Base-by-base conservation (phyloP, 768 basidiomycete species). In the Phallus indusiatus region DNA sequence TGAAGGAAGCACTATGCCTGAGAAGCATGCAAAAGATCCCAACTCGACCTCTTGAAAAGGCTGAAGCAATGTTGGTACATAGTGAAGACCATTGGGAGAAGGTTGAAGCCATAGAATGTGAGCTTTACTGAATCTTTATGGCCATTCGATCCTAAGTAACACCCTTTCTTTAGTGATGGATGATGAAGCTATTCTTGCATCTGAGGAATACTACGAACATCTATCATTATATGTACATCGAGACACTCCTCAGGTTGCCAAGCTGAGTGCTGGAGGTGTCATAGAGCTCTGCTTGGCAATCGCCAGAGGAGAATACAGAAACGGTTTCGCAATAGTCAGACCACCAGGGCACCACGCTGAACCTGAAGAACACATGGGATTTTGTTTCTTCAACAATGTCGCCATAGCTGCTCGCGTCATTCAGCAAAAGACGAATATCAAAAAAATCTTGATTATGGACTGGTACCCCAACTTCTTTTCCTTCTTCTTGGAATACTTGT, bases 301-400 rank as follows among this genome's bases (percentile, higher is more conserved):
- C 49, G 94, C 91, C 34, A 82, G 83, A 36, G 79, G 85, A 14
- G 79, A 85, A 64, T 75, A 97, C 42, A 79, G 86, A 66, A 97
- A 94, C 70, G 79, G 89, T 0, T 88, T 99, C 68, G 96, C 96
- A 1, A 91, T 98, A 62, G 94, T 98, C 36, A 82, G 96, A 55
- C 96, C 96, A 12, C 96, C 96, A 0, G 96, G 96, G 0, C 96
- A 99, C 69, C 96, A 99, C 67, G 94, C 96, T 6, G 96, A 99
- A 69, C 96, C 96, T 5, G 91, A 96, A 63, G 88, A 94, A 68
- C 90, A 92, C 63, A 97, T 98, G 94, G 96, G 96, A 1, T 99
- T 99, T 71, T 98, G 96, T 72, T 96, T 99, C 76, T 96, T 94
- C 75, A 99, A 99, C 71, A 99, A 99, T 68, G 94, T 95, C 35